A percentile compares a stretch with the other conserved stretches of the same genome.
These are phyloP conservation scores for Rhodosporidiobolus sp. DNA, from an alignment of 768 basidiomycete genomes.

Conservation along the genomic window DNA sequence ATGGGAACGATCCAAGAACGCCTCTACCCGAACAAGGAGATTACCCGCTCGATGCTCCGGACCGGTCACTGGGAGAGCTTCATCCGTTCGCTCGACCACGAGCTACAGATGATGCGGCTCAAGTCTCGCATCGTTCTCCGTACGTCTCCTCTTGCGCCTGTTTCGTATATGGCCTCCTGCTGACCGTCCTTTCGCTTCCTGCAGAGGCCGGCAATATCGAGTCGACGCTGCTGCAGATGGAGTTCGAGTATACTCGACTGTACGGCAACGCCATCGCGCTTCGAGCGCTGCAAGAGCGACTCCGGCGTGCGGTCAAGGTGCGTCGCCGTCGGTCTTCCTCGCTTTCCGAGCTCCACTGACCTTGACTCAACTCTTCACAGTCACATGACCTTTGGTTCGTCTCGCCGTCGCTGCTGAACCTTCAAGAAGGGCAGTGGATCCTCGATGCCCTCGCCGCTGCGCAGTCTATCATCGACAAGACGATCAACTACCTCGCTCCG, in stretches of 20 bases:
- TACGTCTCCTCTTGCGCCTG: not conserved
- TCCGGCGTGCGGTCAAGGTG: constrained; percentile 29
- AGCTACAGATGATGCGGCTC: constrained; percentile 30
- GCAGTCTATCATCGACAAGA: constrained; percentile 36
- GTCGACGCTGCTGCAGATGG: constrained; percentile 35
- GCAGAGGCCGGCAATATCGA: constrained; percentile 37
- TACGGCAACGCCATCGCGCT: constrained; percentile 37
- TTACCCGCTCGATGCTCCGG: constrained; percentile 26
- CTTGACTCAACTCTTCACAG: not conserved
- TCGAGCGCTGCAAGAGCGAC: constrained; percentile 29
- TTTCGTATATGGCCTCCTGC: not conserved
- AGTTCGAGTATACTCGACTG: constrained; percentile 30
- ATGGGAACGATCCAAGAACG: constrained; percentile 40
- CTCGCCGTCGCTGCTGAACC: constrained; percentile 36
- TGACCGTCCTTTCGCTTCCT: not conserved
- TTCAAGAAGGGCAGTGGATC: constrained; percentile 38
- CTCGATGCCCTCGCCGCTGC: constrained; percentile 37
- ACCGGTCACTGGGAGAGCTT: constrained; percentile 37
- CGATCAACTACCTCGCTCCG: constrained; percentile 31
- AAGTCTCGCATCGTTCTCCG: constrained; percentile 28
- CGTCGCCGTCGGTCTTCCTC: not conserved
- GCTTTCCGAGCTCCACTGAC: not conserved
- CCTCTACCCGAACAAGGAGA: constrained; percentile 37
- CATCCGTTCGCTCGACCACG: constrained; percentile 34
- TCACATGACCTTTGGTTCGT: constrained; percentile 30